Base-by-base conservation (phyloP, 208 protist species). In the Phytomonas francai region DNA sequence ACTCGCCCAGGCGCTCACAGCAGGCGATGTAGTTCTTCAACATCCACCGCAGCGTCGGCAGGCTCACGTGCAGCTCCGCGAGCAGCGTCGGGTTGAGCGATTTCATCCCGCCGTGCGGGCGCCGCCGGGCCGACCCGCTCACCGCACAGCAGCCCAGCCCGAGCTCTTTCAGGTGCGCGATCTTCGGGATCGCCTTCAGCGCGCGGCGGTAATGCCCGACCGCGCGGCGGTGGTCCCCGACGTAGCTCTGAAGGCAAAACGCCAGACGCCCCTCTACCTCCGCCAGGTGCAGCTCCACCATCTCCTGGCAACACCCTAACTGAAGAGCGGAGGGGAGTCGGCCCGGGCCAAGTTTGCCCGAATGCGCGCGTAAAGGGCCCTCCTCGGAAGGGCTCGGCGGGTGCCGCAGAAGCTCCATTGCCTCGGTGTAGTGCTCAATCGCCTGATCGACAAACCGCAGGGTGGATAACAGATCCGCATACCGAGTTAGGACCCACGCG, bases 201-300 rank as follows among this genome's bases (percentile, higher is more conserved):
- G 77, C 80, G 49, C 71, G 69, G 25, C 76, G 77, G 76, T 85
- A 93, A 72, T 91, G 83, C 59, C 71, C 58, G 65, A 83, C 78
- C 12, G 88, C 88, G 8, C 88, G 82, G 31, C 64, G 59, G 69
- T 87, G 84, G 51, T 92, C 88, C 29, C 85, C 78, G 22, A 94
- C 88, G 71, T 85, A 76, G 9, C 68, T 73, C 68, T 91, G 85
- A 60, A 89, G 78, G 60, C 85, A 92, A 68, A 88, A 74, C 9
- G 83, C 88, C 49, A 91, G 63, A 63, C 83, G 79, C 1, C 71
- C 76, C 61, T 94, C 82, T n/a, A 90, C 81, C 59, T 87, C 83
- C 42, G 75, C 69, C 9, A 65, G n/a, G 28, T 63, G 72, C 28
- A 92, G 36, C n/a, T 27, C 39, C 22, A 84, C 68, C 54, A 80